phyloP scores from a whole-genome alignment of 345 rosid genomes.

The Firmiana major region DNA sequence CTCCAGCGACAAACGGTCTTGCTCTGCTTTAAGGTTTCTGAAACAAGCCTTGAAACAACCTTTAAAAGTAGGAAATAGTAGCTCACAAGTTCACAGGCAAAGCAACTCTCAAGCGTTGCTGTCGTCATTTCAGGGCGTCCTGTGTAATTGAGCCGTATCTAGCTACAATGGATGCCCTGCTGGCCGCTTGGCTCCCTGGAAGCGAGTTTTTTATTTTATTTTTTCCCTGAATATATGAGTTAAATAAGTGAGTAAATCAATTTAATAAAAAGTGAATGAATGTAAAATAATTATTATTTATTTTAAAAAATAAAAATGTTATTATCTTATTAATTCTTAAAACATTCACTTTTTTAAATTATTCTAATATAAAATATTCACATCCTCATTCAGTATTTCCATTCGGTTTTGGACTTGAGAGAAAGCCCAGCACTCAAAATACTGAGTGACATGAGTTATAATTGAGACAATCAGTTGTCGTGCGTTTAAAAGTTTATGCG shows the following conservation, averaged over 20 bases:
- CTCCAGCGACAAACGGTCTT: too few relatives aligned
- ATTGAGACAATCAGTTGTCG: neutral
- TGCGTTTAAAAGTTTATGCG: too few relatives aligned
- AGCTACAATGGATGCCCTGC: constrained; percentile 39
- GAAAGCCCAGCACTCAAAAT: neutral
- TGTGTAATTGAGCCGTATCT: constrained; percentile 53
- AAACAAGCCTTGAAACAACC: too few relatives aligned
- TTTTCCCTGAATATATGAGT: constrained; percentile 63
- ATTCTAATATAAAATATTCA: too few relatives aligned
- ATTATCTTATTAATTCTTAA: constrained; percentile 72
- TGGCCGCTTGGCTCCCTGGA: constrained; percentile 80
- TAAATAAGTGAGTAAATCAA: too few relatives aligned
- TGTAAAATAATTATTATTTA: constrained; percentile 61
- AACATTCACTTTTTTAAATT: too few relatives aligned
- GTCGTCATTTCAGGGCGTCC: constrained; percentile 45
- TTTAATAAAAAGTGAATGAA: too few relatives aligned
- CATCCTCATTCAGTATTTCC: constrained; percentile 69
- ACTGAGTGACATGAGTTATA: neutral
- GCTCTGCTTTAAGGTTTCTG: too few relatives aligned
- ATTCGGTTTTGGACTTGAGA: constrained; percentile 56
- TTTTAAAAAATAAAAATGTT: constrained; percentile 59
- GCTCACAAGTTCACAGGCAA: too few relatives aligned
- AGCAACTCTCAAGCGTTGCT: too few relatives aligned
- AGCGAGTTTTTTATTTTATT: constrained; percentile 70
- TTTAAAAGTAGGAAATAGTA: too few relatives aligned